Base-by-base conservation (phyloP, 176 grass and related monocot species). In the Elaeis guineensis region DNA sequence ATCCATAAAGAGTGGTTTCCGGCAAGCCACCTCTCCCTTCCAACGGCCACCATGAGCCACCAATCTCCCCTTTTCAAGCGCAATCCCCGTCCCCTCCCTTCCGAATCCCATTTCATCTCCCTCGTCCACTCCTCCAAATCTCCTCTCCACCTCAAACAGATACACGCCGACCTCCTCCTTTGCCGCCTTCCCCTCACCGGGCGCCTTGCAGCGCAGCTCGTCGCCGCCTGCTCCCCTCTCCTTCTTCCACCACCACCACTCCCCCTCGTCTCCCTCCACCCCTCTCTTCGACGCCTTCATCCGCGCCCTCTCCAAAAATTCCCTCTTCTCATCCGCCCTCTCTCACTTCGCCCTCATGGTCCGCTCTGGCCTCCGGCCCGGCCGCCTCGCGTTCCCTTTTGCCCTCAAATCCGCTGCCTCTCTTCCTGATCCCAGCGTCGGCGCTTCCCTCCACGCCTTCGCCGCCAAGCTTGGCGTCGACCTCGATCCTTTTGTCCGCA, bases 401-500 rank as follows among this genome's bases (percentile, higher is more conserved):
- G 17, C 15, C 17, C 58, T 61, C 23, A n/a, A 17, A 16, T 28
- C 25, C 26, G 55, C 69, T 6, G 55, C 56, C 20, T 39, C 69
- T 2, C 56, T 60, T 22, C 23, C 21, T 16, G 25, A 57, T 16
- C 35, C 55, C 16, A 6, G 6, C 39, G 30, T 25, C 69, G 55
- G 22, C 35, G 17, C 16, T 0, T 16, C 56, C 20, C 55, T 71
- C 69, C 69, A 71, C n/a, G 55, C 69, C 3, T 35, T 55, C 19
- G 69, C 69, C 39, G 48, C 21, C 21, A 59, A 51, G 48, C 39
- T 17, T 16, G 57, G 19, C 44, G 56, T 71, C 44, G 69, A 71
- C 22, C 69, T 71, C 0, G 69, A 71, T 23, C 57, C 44, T 22
- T 71, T 71, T 21, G 69, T 71, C 56, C 35, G 69, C 19, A 71